Evolutionary conservation across 495 filamentous ascomycete species (phyloP), one percentile per base, ranked within the genome.

Genomic region (Penicillium antarcticum): DNA sequence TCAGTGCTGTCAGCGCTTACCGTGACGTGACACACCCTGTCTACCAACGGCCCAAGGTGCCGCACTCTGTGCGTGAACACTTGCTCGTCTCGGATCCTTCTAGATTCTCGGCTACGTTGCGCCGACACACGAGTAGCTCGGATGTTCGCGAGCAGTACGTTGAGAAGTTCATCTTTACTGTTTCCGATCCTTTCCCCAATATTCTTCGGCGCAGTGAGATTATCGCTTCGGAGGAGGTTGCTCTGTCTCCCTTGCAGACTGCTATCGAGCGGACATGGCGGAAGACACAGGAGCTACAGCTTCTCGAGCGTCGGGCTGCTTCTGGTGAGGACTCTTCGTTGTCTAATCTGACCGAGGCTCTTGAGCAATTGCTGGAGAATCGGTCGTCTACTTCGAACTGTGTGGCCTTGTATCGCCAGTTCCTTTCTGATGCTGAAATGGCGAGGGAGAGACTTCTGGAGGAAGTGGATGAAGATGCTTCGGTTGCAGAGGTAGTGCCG

Each of bases 151-250:
- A 83, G 43, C 87, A 91, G 62, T 89, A 79, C 61, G 86, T 89
- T 0, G 91, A 97, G 69, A 97, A 96, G 73, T 81, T 83, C 0
- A 72, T 97, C 2, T 96, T 90, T 66, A 88, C 81, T 4, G 91
- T 90, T 7, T 84, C 85, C 0, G 91, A 96, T 55, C 58, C 86
- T 1, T 97, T 98, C 71, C 95, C 94, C 6, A 96, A 91, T 8
- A 94, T 98, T 35, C 75, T 96, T 19, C 82, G 91, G 32, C 80
- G 91, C 38, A 95, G 89, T 60, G 94, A 97, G 69, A 85, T 98
- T 48, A 66, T 95, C 10, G 66, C 77, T 3, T 75, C 80, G n/a
- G 72, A 82, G n/a, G 82, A 83, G 23, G 64, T 88, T 17, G 76
- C 77, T 2, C 66, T 96, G 12, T 80, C 81, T 18, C 87, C 92